Base-by-base conservation (phyloP, 129 eudicot genomes). In the Silybum marianum region DNA sequence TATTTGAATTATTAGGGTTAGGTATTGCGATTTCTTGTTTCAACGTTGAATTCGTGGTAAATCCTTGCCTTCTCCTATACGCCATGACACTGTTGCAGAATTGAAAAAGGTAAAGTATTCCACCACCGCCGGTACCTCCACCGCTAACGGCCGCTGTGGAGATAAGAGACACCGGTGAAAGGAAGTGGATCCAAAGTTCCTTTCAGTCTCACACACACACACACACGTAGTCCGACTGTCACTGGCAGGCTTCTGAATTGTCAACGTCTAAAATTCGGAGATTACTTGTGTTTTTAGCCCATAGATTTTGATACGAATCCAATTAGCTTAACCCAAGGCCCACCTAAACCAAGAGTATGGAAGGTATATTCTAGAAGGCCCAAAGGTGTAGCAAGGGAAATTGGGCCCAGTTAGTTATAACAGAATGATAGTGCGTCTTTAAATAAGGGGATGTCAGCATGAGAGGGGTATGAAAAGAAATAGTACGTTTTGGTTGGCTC, bases 61-160 rank as follows among this genome's bases (percentile, higher is more conserved):
- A 73, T 78, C 88, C 91, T 88, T 85, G 97, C 78, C 85, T 81
- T 84, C 97, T 90, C 69, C 93, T 79, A 77, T 90, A 90, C 32
- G 94, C 94, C 95, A 90, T 88, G 28, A 1, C 11, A 24, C 30
- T 42, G 23, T 58, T n/a, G 1, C 21, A 51, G 40, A 32, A 14
- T 23, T 68, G 69, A 44, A 22, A 32, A 74, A 44, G 68, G 30
- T 66, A 4, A 74, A 66, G 25, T 66, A 18, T 66, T 65, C 18
- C 54, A 38, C 30, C 30, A 28, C 30, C 30, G 30, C 30, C 30
- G 30, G 30, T 28, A 51, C 44, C 81, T 11, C 60, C 81, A 9
- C 74, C 63, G 23, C 66, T 23, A 10, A 58, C 66, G 23, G 78
- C 58, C 63, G 78, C 30, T 19, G 74, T 21, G 80, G 74, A 74